These are phyloP conservation scores for Brassica incana DNA, from an alignment of 345 rosid species.

Conservation along the genomic window DNA sequence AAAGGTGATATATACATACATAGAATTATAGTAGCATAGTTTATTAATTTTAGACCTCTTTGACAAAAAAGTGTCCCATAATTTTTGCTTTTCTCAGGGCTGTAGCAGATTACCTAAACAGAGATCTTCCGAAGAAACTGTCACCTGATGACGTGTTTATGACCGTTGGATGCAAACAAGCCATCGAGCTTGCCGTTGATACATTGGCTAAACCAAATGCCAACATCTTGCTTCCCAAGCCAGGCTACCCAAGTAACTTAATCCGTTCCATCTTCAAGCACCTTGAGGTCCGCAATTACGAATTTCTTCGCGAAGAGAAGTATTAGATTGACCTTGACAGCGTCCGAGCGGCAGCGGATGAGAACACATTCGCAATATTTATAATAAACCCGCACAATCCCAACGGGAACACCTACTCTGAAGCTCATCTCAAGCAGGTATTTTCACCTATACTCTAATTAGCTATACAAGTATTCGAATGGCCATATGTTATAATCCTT, in stretches of 20 bases:
- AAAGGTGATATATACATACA: slow-evolving; percentile 35
- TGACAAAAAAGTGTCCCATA: not conserved
- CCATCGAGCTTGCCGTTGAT: slow-evolving; percentile 43
- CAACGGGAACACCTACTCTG: slow-evolving; percentile 37
- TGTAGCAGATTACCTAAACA: no score
- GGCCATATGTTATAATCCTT: not conserved
- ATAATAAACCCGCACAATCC: slow-evolving; percentile 47
- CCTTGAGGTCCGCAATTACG: slow-evolving; percentile 47
- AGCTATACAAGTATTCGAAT: not conserved
- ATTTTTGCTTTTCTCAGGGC: no score
- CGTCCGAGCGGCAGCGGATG: slow-evolving; percentile 44
- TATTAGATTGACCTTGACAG: slow-evolving; percentile 55
- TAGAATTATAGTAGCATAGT: not conserved
- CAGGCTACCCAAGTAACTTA: slow-evolving; percentile 43
- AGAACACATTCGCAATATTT: slow-evolving; percentile 49
- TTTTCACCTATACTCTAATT: not conserved
- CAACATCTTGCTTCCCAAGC: slow-evolving; percentile 43
- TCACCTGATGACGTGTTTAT: not conserved
- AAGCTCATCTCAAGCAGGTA: slow-evolving; percentile 48
- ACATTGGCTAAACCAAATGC: slow-evolving; percentile 50
- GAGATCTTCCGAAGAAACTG: no score
- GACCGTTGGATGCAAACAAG: slow-evolving; percentile 55
- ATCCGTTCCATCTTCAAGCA: slow-evolving; percentile 17
- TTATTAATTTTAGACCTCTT: not conserved
- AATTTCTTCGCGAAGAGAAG: slow-evolving; percentile 46